Conservation (phyloP, 2,329 filamentous ascomycete species). For the Phaeophleospora eucalypticola region DNA sequence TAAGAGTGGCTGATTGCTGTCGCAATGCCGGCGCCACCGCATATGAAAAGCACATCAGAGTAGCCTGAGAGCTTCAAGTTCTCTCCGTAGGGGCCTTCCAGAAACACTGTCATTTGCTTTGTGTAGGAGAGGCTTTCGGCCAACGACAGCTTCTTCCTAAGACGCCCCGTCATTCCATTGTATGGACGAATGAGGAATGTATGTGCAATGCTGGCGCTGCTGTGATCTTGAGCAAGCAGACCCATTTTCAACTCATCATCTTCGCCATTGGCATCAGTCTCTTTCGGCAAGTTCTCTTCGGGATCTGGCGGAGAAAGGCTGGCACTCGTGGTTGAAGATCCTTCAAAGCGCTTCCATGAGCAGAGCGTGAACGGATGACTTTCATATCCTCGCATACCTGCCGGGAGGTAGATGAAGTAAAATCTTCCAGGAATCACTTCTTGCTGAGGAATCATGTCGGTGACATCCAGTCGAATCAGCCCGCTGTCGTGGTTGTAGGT, state of each 20-base stretch:
- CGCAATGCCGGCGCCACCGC: conserved; percentile 49
- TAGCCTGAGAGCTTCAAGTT: conserved; percentile 40
- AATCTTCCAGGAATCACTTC: conserved; percentile 44
- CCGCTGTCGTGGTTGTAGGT: conserved; percentile 44
- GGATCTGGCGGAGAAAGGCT: conserved; percentile 5
- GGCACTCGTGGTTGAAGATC: too few species aligned
- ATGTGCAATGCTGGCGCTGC: conserved; percentile 23
- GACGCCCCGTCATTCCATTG: conserved; percentile 48
- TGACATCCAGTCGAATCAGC: conserved; percentile 46
- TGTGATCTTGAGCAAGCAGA: conserved; percentile 7
- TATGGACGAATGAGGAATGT: conserved; percentile 50
- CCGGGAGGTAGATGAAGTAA: conserved; percentile 49
- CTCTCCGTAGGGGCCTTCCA: conserved; percentile 51
- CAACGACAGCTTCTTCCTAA: conserved; percentile 34
- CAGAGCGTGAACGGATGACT: conserved; percentile 51
- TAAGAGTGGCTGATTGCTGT: conserved; percentile 34
- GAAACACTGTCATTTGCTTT: conserved; percentile 37
- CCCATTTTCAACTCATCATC: conserved; percentile 3
- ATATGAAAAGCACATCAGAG: conserved; percentile 40
- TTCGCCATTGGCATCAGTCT: conserved; percentile 2
- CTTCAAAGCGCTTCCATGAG: conserved; percentile 19
- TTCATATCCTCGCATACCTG: conserved; percentile 45
- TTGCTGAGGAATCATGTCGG: conserved; percentile 32
- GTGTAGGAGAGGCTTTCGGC: conserved; percentile 23
- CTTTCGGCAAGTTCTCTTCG: too few species aligned